Base-by-base conservation (phyloP, 106 monocot species). In the Dioscorea zingiberensis region DNA sequence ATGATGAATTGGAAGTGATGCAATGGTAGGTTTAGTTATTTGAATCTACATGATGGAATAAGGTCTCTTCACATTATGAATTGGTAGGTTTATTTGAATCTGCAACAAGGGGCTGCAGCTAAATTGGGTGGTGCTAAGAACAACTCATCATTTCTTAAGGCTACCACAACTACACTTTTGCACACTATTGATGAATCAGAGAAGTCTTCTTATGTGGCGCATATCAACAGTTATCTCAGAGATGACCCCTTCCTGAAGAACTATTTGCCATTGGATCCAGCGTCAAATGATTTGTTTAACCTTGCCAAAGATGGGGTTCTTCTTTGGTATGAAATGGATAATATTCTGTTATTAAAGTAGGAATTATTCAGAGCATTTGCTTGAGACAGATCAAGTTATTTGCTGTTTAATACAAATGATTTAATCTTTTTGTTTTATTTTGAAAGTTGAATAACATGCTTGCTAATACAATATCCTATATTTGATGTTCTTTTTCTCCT, bases 131-230 rank as follows among this genome's bases (percentile, higher is more conserved):
- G 76, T 1, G 30, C 64, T 11, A 86, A 86, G 64, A 81, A 73
- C 63, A 60, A 65, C 4, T 73, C 86, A 5, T 76, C 80, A 16
- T 93, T 93, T 67, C 83, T 93, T 27, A 93, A 89, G 67, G 80
- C 78, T 16, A 57, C 81, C 0, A 89, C 85, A 1, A 93, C 89
- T 2, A 93, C 89, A 10, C 78, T 86, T 60, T 74, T 89, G 25
- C 93, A 93, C 72, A 83, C 84, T 4, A 83, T 93, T 29, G 83
- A 78, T 54, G 86, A 93, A 59, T 81, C 89, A 1, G 93, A 93
- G 78, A 93, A 86, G 69, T 15, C 86, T 6, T 89, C 86, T 18
- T 93, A 93, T 67, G 93, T 93, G 21, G 82, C 73, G 13, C 93
- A 89, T 58, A 93, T 93, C 57, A 93, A 93, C 44, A 84, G 54